These are phyloP conservation scores for Gynochthodes officinalis DNA, from an alignment of 257 asterid species.

Conservation along the genomic window DNA sequence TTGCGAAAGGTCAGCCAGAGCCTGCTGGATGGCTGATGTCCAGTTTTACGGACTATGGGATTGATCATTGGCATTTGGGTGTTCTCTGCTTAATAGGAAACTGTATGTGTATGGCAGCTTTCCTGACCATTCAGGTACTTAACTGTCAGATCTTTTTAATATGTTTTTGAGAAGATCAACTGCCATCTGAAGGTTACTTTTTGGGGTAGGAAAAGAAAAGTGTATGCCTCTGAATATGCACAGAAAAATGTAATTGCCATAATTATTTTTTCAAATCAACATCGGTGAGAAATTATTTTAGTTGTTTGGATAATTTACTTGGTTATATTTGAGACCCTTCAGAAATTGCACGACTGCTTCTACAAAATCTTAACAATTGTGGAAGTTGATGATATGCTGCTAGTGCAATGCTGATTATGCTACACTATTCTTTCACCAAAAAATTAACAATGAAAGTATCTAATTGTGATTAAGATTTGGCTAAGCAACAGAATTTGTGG, in stretches of 20 bases:
- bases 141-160: not conserved
- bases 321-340: not conserved
- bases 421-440: not conserved
- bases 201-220: not conserved
- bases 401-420: not conserved
- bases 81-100: constrained; percentile 88
- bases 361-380: not conserved
- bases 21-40: constrained; percentile 74
- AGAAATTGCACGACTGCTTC: not conserved
- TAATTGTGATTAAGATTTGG: not conserved
- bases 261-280: not conserved
- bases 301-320: not conserved
- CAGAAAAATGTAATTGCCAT: not conserved
- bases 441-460: not conserved
- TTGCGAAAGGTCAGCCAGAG: constrained; percentile 84
- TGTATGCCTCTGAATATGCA: not conserved
- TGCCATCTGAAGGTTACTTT: not conserved
- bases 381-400: not conserved
- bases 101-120: constrained; percentile 92
- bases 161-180: not conserved
- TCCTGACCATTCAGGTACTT: constrained; percentile 82
- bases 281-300: not conserved
- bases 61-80: constrained; percentile 87
- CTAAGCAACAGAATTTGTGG: not conserved
- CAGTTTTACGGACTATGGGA: constrained; percentile 53